Evolutionary conservation across 805 yeast genomes (phyloP).

Genomic region (Hanseniaspora lindneri): DNA sequence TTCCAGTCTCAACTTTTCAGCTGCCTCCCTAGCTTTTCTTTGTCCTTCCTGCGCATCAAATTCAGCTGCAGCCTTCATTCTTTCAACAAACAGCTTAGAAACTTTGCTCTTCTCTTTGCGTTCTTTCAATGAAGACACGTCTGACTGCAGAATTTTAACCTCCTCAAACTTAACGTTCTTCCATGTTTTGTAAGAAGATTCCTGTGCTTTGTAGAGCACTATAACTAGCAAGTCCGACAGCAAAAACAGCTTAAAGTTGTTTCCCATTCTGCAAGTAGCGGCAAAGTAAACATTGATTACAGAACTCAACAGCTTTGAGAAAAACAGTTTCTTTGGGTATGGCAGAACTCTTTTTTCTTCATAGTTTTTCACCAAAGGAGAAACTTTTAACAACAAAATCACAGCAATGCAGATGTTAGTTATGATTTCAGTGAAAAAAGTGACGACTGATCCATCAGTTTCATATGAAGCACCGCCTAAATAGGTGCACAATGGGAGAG

Average conservation of each 20-base stretch:
- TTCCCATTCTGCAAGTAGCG: slow-evolving; percentile 33
- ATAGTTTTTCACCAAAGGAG: slow-evolving; percentile 11
- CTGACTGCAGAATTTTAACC: slow-evolving; percentile 32
- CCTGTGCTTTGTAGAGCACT: slow-evolving; percentile 34
- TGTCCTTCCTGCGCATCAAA: slow-evolving; percentile 21
- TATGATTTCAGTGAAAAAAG: slow-evolving; percentile 11
- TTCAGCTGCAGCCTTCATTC: slow-evolving; percentile 20
- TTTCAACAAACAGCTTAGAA: slow-evolving; percentile 32
- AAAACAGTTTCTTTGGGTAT: slow-evolving; percentile 3
- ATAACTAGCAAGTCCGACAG: slow-evolving; percentile 35
- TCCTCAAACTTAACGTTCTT: slow-evolving; percentile 35
- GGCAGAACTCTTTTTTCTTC: slow-evolving; percentile 13
- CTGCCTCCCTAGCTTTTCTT: slow-evolving; percentile 5
- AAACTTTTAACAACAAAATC: slow-evolving; percentile 4
- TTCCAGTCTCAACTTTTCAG: slow-evolving; percentile 7
- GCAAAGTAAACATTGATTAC: slow-evolving; percentile 27
- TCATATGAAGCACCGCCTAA: slow-evolving; percentile 12
- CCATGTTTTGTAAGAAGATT: slow-evolving; percentile 29
- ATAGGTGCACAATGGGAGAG: slow-evolving; percentile 6
- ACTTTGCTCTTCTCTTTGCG: slow-evolving; percentile 32
- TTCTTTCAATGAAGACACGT: slow-evolving; percentile 33
- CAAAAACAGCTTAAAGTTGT: slow-evolving; percentile 34
- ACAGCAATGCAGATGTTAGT: slow-evolving; percentile 3
- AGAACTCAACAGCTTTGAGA: neutral
- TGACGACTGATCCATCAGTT: slow-evolving; percentile 8